Evolutionary conservation across 2,329 filamentous ascomycete species (phyloP).

Genomic region (Fusarium abutilonis): DNA sequence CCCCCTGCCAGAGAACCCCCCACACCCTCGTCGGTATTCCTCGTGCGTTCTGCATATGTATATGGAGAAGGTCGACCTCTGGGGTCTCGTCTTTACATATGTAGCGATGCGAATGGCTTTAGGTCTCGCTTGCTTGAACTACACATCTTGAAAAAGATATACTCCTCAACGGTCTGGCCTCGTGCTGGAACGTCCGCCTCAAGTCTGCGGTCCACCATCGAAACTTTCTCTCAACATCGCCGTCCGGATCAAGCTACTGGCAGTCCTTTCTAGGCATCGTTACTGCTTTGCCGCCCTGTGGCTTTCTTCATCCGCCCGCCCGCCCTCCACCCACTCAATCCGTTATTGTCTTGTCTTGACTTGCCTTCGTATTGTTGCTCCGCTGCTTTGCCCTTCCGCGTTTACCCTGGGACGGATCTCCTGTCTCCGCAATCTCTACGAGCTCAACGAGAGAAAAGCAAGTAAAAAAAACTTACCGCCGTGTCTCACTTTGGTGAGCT

Average conservation of each 20-base stretch:
- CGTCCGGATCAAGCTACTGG: constrained; percentile 39
- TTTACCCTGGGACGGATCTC: constrained; percentile 30
- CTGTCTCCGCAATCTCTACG: constrained; percentile 42
- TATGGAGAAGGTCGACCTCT: constrained; percentile 39
- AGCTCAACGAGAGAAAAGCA: constrained; percentile 41
- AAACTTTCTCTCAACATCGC: constrained; percentile 33
- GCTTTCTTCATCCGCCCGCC: constrained; percentile 32
- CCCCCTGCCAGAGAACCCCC: constrained; percentile 27
- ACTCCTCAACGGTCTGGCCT: constrained; percentile 42
- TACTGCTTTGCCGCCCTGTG: constrained; percentile 31
- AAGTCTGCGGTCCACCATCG: constrained; percentile 29
- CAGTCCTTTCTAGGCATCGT: constrained; percentile 30
- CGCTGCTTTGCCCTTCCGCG: constrained; percentile 25
- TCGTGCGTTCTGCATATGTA: constrained; percentile 43
- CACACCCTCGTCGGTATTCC: constrained; percentile 43
- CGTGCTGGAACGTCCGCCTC: constrained; percentile 41
- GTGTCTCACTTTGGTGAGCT: constrained; percentile 40
- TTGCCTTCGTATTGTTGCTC: constrained; percentile 9
- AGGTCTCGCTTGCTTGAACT: constrained; percentile 36
- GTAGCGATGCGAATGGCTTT: constrained; percentile 41
- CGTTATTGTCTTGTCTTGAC: constrained; percentile 27
- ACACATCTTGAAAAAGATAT: constrained; percentile 36
- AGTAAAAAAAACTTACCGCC: constrained; percentile 36
- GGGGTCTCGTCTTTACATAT: constrained; percentile 43
- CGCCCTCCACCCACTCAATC: constrained; percentile 35